Conservation (phyloP, 306 rosid species). For the Arachis stenosperma region DNA sequence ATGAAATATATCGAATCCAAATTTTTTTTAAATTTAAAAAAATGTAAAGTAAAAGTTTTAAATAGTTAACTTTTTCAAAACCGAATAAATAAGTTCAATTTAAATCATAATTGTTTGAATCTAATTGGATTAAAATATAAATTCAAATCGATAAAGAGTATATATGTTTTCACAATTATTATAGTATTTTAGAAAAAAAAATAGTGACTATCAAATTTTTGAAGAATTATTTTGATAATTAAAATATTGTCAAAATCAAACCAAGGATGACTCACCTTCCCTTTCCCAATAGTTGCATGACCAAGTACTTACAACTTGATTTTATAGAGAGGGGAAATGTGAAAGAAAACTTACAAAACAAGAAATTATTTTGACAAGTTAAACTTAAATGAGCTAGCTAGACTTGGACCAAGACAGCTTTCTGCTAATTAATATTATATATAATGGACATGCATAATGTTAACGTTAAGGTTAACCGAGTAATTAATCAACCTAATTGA, state of each 20-base stretch:
- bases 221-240: too few species aligned
- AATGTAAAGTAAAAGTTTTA: too few species aligned
- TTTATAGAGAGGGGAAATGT: neutral
- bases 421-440: constrained; percentile 4
- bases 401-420: constrained; percentile 30
- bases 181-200: too few species aligned
- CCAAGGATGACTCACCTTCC: neutral
- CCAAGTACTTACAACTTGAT: neutral
- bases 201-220: too few species aligned
- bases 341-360: neutral
- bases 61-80: too few species aligned
- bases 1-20: too few species aligned
- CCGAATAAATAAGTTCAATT: too few species aligned
- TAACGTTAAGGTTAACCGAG: constrained; percentile 32
- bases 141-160: too few species aligned
- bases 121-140: too few species aligned
- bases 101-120: too few species aligned
- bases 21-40: too few species aligned
- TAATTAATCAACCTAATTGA: constrained; percentile 11
- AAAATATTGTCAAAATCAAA: neutral
- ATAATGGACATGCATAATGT: neutral
- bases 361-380: constrained; percentile 37
- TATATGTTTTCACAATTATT: too few species aligned
- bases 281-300: neutral
- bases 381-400: constrained; percentile 22